Conservation (phyloP, 2,329 filamentous ascomycete species). For the Aspergillus fijiensis region DNA sequence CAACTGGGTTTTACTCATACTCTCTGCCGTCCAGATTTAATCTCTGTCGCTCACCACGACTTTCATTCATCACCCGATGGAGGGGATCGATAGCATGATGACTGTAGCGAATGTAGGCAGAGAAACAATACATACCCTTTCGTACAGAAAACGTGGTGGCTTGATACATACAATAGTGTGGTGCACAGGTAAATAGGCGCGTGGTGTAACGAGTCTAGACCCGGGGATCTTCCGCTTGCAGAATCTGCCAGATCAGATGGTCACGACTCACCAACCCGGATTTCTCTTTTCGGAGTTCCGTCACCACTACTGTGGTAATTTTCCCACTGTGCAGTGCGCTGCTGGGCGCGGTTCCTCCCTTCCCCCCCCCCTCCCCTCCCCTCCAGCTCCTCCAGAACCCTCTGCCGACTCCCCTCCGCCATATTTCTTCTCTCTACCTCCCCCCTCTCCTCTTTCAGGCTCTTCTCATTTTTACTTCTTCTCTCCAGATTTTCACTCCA, state of each 20-base stretch:
- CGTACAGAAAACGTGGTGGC: not conserved
- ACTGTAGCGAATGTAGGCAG: not conserved
- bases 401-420: not conserved
- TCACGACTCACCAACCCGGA: slow-evolving; percentile 14
- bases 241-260: slow-evolving; percentile 25
- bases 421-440: slow-evolving; percentile 9
- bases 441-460: not conserved
- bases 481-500: slow-evolving; percentile 4
- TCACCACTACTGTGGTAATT: not conserved
- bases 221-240: slow-evolving; percentile 21
- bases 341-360: too few species aligned
- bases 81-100: not conserved
- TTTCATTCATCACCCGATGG: not conserved
- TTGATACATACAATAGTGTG: not conserved
- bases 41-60: not conserved
- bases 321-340: not conserved
- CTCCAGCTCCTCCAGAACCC: not conserved
- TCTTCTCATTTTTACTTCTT: slow-evolving; percentile 6
- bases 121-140: not conserved
- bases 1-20: not conserved
- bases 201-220: slow-evolving; percentile 18
- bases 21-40: too few species aligned
- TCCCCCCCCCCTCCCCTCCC: not conserved
- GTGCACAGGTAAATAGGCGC: not conserved
- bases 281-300: slow-evolving; percentile 23